Evolutionary conservation across 2,329 filamentous ascomycete genomes (phyloP).

Genomic region (Sporothrix dimorphospora): DNA sequence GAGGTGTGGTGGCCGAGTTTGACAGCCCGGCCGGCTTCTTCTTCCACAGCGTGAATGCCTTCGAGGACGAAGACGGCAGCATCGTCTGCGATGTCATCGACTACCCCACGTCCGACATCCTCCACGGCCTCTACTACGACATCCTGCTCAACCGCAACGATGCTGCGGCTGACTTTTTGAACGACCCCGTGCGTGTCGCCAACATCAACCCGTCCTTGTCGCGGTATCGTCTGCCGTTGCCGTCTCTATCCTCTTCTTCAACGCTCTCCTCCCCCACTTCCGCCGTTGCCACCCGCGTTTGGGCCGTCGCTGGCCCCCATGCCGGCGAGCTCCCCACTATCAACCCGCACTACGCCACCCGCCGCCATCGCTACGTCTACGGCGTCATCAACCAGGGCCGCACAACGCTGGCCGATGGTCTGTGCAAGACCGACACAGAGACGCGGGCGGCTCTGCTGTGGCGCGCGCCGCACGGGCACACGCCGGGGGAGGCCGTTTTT

Average conservation of each 20-base stretch:
- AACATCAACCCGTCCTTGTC: constrained; percentile 46
- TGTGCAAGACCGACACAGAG: constrained; percentile 66
- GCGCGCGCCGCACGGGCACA: constrained; percentile 58
- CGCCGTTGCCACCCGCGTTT: constrained; percentile 40
- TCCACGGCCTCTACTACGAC: constrained; percentile 71
- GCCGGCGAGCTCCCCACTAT: constrained; percentile 68
- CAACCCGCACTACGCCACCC: constrained; percentile 59
- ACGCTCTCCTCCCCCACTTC: too few species aligned
- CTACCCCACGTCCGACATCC: constrained; percentile 66
- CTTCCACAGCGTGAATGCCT: constrained; percentile 81
- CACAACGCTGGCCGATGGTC: constrained; percentile 63
- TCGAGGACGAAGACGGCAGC: constrained; percentile 58
- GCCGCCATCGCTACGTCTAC: constrained; percentile 64
- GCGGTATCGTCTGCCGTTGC: constrained; percentile 43
- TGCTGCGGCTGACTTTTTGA: constrained; percentile 49
- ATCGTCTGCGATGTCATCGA: constrained; percentile 67
- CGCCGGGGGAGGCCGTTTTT: constrained; percentile 72
- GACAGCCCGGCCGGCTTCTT: constrained; percentile 71
- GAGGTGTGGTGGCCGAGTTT: constrained; percentile 67
- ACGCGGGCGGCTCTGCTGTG: constrained; percentile 59
- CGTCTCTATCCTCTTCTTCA: neutral
- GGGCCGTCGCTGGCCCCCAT: constrained; percentile 57
- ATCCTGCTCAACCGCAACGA: constrained; percentile 60
- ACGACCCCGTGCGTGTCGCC: constrained; percentile 45
- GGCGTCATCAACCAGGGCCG: constrained; percentile 58